phyloP scores from a whole-genome alignment of 352 stramenopile genomes.

The Globisporangium canariense region DNA sequence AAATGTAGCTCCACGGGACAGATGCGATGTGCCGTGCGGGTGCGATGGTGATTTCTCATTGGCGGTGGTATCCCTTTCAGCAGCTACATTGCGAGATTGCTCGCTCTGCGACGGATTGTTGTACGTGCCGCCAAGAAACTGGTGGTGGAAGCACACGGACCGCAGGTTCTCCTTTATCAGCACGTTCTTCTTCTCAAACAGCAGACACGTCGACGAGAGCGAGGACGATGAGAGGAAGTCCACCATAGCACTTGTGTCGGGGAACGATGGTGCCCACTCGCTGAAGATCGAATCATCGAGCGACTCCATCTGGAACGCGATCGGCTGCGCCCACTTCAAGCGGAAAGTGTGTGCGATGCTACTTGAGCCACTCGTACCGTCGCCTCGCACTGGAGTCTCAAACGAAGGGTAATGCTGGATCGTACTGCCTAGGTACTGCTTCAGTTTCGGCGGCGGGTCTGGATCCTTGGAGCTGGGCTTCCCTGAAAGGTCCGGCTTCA shows the following conservation, averaged over 20 bases:
- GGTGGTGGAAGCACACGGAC: conserved; percentile 27
- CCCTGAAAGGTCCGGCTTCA: background rate
- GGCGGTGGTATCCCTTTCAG: background rate
- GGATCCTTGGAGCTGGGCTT: background rate
- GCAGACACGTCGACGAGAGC: conserved; percentile 16
- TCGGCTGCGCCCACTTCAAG: conserved; percentile 36
- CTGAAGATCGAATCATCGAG: conserved; percentile 22
- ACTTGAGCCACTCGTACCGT: background rate
- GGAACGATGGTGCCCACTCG: conserved; percentile 41
- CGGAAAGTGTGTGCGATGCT: conserved; percentile 24
- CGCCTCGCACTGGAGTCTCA: conserved; percentile 4
- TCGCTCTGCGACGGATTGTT: background rate
- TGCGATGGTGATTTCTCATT: conserved; percentile 1
- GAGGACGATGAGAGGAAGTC: conserved; percentile 29
- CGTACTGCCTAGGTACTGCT: conserved; percentile 1
- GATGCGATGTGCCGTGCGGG: background rate
- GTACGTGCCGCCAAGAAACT: conserved; percentile 22
- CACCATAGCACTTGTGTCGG: conserved; percentile 32
- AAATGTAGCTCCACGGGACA: background rate
- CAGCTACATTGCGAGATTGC: background rate
- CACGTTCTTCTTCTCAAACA: conserved; percentile 38
- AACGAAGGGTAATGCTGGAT: conserved; percentile 42
- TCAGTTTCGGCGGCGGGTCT: background rate
- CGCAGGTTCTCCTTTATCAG: conserved; percentile 31
- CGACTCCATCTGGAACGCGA: conserved; percentile 36